Conservation (phyloP, 176 grass and related monocot genomes). For the Melocanna baccifera region DNA sequence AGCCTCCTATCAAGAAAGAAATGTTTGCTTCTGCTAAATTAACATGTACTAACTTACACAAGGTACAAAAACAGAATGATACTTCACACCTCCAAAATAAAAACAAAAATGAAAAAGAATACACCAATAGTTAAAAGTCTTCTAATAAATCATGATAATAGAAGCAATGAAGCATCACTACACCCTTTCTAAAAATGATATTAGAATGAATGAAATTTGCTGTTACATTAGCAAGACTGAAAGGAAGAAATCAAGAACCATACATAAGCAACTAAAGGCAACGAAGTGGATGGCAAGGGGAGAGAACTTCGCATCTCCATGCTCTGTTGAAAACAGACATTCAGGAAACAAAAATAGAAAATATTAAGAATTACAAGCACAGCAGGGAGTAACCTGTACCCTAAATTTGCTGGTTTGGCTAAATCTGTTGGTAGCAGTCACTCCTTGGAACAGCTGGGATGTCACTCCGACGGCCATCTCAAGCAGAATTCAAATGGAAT, state of each 20-base stretch:
- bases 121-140: background rate
- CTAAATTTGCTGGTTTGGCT: conserved; percentile 50
- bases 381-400: conserved; percentile 29
- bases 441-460: conserved; percentile 60
- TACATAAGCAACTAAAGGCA: conserved; percentile 54
- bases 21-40: conserved; percentile 12
- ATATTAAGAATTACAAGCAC: conserved; percentile 17
- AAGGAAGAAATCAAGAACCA: background rate
- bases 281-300: conserved; percentile 40
- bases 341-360: background rate
- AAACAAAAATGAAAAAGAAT: background rate
- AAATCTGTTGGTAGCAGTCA: conserved; percentile 33
- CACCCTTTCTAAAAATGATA: background rate
- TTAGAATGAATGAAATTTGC: background rate
- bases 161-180: background rate
- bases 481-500: conserved; percentile 17
- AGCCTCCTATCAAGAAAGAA: background rate
- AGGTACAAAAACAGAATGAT: background rate
- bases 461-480: conserved; percentile 71
- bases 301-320: conserved; percentile 56
- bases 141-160: background rate
- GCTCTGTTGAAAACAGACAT: conserved; percentile 34
- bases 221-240: conserved; percentile 2
- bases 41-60: conserved; percentile 8
- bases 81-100: background rate